These are phyloP conservation scores for Scolecobasidium constrictum DNA, from an alignment of 2,329 filamentous ascomycete species.

Conservation along the genomic window DNA sequence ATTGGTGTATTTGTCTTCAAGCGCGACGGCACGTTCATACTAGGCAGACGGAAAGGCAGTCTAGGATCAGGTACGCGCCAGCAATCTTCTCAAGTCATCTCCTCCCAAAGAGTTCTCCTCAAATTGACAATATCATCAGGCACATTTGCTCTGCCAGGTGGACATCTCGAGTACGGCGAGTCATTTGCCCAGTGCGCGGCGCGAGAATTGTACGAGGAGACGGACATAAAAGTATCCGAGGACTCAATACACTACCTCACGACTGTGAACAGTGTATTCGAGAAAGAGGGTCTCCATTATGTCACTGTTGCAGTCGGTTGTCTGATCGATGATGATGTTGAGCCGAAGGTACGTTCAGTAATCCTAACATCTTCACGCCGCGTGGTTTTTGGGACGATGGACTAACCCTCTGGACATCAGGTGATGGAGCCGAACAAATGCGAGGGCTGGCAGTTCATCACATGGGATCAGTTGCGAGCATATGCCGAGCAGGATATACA, in stretches of 20 bases:
- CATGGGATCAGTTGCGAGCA: slow-evolving; percentile 35
- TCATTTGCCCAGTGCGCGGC: slow-evolving; percentile 49
- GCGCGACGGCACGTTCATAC: slow-evolving; percentile 30
- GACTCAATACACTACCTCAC: slow-evolving; percentile 3
- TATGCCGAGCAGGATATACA: slow-evolving; percentile 21
- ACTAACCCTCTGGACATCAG: no score
- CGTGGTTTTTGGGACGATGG: slow-evolving; percentile 5
- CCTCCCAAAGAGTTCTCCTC: no score
- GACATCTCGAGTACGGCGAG: slow-evolving; percentile 64
- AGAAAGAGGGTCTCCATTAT: slow-evolving; percentile 54
- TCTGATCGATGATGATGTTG: slow-evolving; percentile 32
- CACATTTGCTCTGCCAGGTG: slow-evolving; percentile 59
- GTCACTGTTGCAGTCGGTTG: slow-evolving; percentile 60
- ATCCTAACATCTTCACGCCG: slow-evolving; percentile 15
- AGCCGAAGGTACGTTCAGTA: slow-evolving; percentile 43
- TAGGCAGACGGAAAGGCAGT: slow-evolving; percentile 37
- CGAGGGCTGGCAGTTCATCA: slow-evolving; percentile 42
- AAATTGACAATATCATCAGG: slow-evolving; percentile 25
- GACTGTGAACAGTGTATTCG: slow-evolving; percentile 50
- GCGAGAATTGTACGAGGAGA: slow-evolving; percentile 62
- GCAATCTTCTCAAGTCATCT: neutral
- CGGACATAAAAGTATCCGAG: slow-evolving; percentile 37
- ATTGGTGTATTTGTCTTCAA: slow-evolving; percentile 41
- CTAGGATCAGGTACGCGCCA: slow-evolving; percentile 31
- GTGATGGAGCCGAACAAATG: slow-evolving; percentile 43